Evolutionary conservation across 2,329 filamentous ascomycete genomes (phyloP).

Genomic region (Podosphaera fusca): DNA sequence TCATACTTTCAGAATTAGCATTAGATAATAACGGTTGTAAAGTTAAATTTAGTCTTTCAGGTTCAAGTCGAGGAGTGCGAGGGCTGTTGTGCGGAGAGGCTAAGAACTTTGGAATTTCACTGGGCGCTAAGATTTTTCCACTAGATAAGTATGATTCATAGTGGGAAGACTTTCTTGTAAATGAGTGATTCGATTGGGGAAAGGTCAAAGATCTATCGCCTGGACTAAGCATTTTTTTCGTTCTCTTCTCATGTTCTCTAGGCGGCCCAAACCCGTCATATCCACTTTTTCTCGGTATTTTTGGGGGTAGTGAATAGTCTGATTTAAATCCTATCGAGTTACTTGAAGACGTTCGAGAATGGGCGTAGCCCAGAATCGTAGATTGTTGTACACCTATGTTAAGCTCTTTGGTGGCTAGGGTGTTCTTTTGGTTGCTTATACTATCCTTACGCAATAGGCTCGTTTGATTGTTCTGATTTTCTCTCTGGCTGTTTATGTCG

Average conservation of each 20-base stretch:
- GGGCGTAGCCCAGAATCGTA: conserved; percentile 8
- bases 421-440: conserved; percentile 7
- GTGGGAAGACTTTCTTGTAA: not conserved
- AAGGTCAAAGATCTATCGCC: conserved; percentile 16
- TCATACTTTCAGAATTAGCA: not conserved
- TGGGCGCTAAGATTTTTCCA: too few relatives aligned
- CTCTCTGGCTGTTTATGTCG: conserved; percentile 22
- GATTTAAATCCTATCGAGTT: conserved; percentile 10
- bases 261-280: conserved; percentile 35
- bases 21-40: not conserved
- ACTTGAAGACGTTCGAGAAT: conserved; percentile 9
- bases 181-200: conserved; percentile 9
- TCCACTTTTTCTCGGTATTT: conserved; percentile 22
- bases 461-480: conserved; percentile 3
- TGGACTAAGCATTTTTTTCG: conserved; percentile 18
- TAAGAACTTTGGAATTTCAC: too few relatives aligned
- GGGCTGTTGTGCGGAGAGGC: too few relatives aligned
- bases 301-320: conserved; percentile 6
- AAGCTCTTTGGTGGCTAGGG: conserved; percentile 4
- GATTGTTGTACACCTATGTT: conserved; percentile 5
- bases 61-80: too few relatives aligned
- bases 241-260: conserved; percentile 17
- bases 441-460: conserved; percentile 13
- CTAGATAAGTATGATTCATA: too few relatives aligned
- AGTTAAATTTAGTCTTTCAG: too few relatives aligned